These are phyloP conservation scores for Apiotrichum sp. DNA, from an alignment of 1,284 basidiomycete species.

Conservation along the genomic window DNA sequence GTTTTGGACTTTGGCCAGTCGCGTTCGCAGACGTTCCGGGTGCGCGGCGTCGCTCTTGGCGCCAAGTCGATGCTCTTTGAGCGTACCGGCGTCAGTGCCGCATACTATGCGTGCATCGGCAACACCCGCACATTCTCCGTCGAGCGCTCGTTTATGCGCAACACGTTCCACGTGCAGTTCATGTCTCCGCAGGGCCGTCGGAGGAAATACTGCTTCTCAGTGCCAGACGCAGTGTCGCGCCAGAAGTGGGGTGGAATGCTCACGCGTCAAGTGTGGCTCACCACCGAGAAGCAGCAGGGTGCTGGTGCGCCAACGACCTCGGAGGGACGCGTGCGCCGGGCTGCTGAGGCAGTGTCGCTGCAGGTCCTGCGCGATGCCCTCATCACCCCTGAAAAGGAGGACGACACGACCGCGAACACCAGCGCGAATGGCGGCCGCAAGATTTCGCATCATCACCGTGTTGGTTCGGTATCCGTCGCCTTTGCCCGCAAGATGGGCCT, in stretches of 20 bases:
- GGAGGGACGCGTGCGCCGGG: constrained; percentile 46
- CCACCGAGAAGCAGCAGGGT: constrained; percentile 57
- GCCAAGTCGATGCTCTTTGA: constrained; percentile 71
- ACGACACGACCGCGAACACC: neutral
- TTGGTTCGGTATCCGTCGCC: constrained; percentile 19
- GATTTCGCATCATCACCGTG: neutral
- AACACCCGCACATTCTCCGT: constrained; percentile 67
- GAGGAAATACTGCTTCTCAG: constrained; percentile 87
- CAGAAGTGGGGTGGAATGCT: constrained; percentile 68
- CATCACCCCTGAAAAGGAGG: constrained; percentile 45
- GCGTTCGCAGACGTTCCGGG: constrained; percentile 74
- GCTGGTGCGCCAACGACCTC: constrained; percentile 7
- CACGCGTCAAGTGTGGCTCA: constrained; percentile 63
- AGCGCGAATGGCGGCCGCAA: neutral
- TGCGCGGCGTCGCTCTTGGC: constrained; percentile 73
- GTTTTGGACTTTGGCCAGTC: constrained; percentile 66
- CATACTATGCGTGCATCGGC: constrained; percentile 71
- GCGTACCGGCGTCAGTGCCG: constrained; percentile 69
- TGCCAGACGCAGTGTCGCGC: constrained; percentile 66
- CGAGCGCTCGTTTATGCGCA: constrained; percentile 86
- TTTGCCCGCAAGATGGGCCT: constrained; percentile 11
- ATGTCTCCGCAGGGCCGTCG: constrained; percentile 61
- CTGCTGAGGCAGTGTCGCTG: constrained; percentile 67
- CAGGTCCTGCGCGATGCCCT: constrained; percentile 76
- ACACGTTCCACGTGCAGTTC: constrained; percentile 87